Base-by-base conservation (phyloP, 2,329 filamentous ascomycete genomes). In the Claviceps pazoutovae region DNA sequence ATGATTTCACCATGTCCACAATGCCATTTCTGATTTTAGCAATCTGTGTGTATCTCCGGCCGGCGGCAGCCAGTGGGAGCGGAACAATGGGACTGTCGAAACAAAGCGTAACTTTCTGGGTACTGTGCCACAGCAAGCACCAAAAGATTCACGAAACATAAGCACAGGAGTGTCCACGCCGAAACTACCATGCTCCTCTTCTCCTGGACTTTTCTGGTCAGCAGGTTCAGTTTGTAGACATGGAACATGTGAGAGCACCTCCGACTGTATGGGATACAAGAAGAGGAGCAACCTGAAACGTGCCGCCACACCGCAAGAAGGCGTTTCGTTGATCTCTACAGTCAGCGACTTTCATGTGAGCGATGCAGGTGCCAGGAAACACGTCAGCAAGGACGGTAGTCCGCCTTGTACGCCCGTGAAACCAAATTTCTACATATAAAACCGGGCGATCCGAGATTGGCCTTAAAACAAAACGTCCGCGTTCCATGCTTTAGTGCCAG, bases 401-500 rank as follows among this genome's bases (percentile, higher is more conserved):
- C n/a, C 30, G 45, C 11, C 26, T 21, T 47, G 30, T 47, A 3
- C 55, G 13, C 57, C 21, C 21, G 26, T 30, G 4, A 14, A 30
- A 9, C 36, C 9, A 1, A 4, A 48, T 37, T 4, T 14, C 13
- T 13, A 41, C 16, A 30, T 16, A 30, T 26, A 16, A 21, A 41
- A 39, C 30, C 8, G 21, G 1, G 1, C 14, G 5, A 41, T 48
- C 36, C 13, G 11, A 37, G 19, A 38, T 38, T 39, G 19, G n/a
- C 19, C 7, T n/a, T 26, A 19, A 19, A 19, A 19, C 9, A 14
- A 5, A 34, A 5, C 23, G 4, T 36, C 36, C 46, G 8, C 19
- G 34, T 5, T 63, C 16, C 23, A 61, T 61, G 1, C 23, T 26
- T 26, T 64, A 58, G 60, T 37, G 16, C 26, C 36, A 30, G 9